Evolutionary conservation across 192 early-diverging fungal species (phyloP), one percentile per base, ranked within the genome.

Genomic region (Thoreauomyces humboldtii): DNA sequence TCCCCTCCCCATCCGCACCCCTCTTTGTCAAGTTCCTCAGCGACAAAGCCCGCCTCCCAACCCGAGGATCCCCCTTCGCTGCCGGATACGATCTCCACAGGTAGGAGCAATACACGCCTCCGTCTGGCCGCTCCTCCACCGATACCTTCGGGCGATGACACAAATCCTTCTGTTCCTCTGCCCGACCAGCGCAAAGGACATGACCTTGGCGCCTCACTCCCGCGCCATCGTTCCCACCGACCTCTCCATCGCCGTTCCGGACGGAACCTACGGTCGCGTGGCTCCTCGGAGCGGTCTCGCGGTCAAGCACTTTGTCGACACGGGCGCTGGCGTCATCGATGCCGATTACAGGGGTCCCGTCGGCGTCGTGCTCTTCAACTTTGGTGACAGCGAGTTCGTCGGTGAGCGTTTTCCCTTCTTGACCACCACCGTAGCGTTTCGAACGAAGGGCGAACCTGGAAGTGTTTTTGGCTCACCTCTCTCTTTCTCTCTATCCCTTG

Each of bases 1-100:
- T n/a, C n/a, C n/a, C n/a, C n/a, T n/a, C n/a, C n/a, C n/a, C n/a
- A n/a, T n/a, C n/a, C 43, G 34, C 75, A n/a, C 44, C 64, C 1
- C 77, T 92, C n/a, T 72, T 85, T 21, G 88, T 94, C 46, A 88
- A 92, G 70, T 65, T 75, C 24, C 75, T 93, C 0, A 83, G 77
- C 14, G 70, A 83, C n/a, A 82, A 89, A 14, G 95, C 90, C 21
- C 72, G 72, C 14, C 60, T 98, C 1, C 96, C 96, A 21, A 82
- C 74, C 24, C 84, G 93, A 53, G 92, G 92, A n/a, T 89, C 88
- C 27, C 48, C 69, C 22, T 69, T 82, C 52, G 92, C 93, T 15
- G 96, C 96, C 29, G 96, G 96, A 24, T 97, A 95, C 73, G 96
- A 99, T 71, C 79, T 99, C 1, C 96, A 84, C 73, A 70, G 67